Conservation (phyloP, 371 early-diverging fungal genomes). For the Rhizopus stolonifer region DNA sequence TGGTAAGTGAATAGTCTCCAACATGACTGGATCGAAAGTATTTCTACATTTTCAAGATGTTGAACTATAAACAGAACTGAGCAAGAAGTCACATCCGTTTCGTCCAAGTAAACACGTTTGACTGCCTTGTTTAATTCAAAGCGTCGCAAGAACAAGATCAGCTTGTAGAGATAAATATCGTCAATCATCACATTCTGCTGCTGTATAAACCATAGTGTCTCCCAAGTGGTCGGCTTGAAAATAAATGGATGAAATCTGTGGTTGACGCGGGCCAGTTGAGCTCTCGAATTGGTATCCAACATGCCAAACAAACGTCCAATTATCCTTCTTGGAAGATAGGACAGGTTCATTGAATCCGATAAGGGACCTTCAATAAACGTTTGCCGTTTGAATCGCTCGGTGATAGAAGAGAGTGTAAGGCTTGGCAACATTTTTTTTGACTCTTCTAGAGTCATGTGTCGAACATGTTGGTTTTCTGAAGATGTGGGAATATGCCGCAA, state of each 20-base stretch:
- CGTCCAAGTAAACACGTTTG: conserved; percentile 6
- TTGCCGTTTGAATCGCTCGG: conserved; percentile 22
- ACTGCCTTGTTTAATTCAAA: conserved; percentile 9
- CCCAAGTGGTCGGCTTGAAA: conserved; percentile 23
- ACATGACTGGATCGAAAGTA: conserved; percentile 19
- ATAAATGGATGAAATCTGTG: conserved; percentile 11
- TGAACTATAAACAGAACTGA: conserved; percentile 15
- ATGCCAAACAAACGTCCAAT: conserved; percentile 5
- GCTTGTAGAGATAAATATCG: conserved; percentile 10
- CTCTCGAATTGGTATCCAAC: conserved; percentile 27
- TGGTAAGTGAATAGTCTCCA: conserved; percentile 19
- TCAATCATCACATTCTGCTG: conserved; percentile 13
- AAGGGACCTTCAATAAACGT: neutral
- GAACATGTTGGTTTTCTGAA: conserved; percentile 11
- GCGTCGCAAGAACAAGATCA: conserved; percentile 12
- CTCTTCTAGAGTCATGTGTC: conserved; percentile 22
- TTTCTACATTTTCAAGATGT: conserved; percentile 13
- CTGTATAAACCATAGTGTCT: conserved; percentile 10
- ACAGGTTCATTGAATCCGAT: neutral
- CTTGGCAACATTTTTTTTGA: conserved; percentile 23
- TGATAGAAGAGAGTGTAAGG: conserved; percentile 26
- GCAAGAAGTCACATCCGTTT: conserved; percentile 4
- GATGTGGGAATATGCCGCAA: neutral
- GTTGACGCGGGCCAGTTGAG: conserved; percentile 13
- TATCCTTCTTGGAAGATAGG: conserved; percentile 7